Conservation (phyloP, 129 eudicot species). For the Ambrosia artemisiifolia region DNA sequence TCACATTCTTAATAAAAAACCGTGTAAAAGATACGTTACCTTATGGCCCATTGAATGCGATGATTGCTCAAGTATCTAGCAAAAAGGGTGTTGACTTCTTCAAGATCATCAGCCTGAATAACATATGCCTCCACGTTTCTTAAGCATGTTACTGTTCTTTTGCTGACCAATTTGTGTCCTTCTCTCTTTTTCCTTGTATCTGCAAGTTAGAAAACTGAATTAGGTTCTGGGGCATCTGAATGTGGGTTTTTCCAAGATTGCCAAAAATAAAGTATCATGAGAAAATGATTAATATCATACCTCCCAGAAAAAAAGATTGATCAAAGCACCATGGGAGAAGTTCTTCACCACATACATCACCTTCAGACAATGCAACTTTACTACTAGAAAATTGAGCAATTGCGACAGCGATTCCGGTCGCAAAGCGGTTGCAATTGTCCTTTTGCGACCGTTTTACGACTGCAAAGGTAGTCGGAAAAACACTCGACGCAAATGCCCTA, state of each 20-base stretch:
- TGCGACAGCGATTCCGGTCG: no score
- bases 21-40: constrained; percentile 31
- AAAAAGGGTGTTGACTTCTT: constrained; percentile 67
- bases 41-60: constrained; percentile 70
- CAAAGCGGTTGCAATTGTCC: no score
- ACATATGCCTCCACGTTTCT: constrained; percentile 77
- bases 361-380: constrained; percentile 44
- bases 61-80: constrained; percentile 55
- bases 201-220: constrained; percentile 32
- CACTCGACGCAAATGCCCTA: no score
- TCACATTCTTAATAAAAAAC: neutral
- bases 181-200: constrained; percentile 32
- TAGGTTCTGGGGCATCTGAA: neutral
- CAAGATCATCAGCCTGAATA: constrained; percentile 65
- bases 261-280: no score
- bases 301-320: constrained; percentile 55
- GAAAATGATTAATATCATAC: constrained; percentile 21
- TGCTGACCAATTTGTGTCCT: constrained; percentile 51
- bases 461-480: no score
- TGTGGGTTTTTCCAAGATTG: neutral
- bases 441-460: no score
- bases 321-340: constrained; percentile 87
- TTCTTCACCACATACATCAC: constrained; percentile 88
- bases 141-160: constrained; percentile 57
- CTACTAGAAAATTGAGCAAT: no score